phyloP scores from a whole-genome alignment of 305 asterid species.

The Lippia alba region DNA sequence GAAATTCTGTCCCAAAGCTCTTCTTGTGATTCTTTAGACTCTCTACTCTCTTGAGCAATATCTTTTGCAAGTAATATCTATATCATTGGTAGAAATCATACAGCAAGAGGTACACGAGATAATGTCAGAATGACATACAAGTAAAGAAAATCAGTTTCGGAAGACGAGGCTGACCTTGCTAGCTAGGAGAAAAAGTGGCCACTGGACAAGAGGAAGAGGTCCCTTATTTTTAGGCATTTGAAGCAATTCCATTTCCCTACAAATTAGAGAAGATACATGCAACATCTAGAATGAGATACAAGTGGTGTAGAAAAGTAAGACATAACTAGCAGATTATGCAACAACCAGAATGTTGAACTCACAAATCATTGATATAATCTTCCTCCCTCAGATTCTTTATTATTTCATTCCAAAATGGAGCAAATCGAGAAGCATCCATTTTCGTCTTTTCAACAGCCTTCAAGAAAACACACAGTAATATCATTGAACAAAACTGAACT shows the following conservation, averaged over 20 bases:
- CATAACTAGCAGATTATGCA: conserved; percentile 30
- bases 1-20: conserved; percentile 94
- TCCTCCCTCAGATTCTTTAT: conserved; percentile 89
- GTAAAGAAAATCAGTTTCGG: conserved; percentile 23
- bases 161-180: conserved; percentile 73
- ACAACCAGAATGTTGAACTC: conserved; percentile 45
- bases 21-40: conserved; percentile 76
- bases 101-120: conserved; percentile 25
- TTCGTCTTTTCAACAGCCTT: conserved; percentile 72
- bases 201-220: conserved; percentile 76
- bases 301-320: conserved; percentile 22
- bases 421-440: conserved; percentile 80
- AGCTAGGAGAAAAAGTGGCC: conserved; percentile 96
- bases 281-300: conserved; percentile 27
- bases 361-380: conserved; percentile 80
- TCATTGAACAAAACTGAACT: conserved; percentile 28
- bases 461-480: conserved; percentile 35
- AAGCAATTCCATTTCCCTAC: conserved; percentile 94
- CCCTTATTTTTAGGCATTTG: conserved; percentile 85
- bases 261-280: conserved; percentile 30
- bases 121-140: conserved; percentile 21
- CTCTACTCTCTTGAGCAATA: conserved; percentile 83
- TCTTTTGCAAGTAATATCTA: conserved; percentile 94
- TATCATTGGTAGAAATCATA: conserved; percentile 23
- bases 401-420: conserved; percentile 98